Percentiles rank a stretch among this genome's conserved stretches.
Conservation (phyloP, 139 green algal species). For the Axilococcus clingmanii region DNA sequence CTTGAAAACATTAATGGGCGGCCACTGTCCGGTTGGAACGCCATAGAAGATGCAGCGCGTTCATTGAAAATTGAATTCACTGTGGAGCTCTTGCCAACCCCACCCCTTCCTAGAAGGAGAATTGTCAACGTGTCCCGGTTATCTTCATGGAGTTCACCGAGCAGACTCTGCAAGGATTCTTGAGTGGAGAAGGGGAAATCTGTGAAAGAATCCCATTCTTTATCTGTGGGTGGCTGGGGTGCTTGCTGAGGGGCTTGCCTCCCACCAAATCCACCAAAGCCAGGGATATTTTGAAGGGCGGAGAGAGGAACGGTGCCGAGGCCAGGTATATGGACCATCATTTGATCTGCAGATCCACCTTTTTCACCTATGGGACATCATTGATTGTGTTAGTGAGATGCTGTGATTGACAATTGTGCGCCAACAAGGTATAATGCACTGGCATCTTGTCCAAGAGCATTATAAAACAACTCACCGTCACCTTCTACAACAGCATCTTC, state of each 20-base stretch:
- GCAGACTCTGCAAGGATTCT: conserved; percentile 18
- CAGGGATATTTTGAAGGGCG: conserved; percentile 7
- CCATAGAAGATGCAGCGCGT: conserved; percentile 21
- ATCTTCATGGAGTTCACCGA: conserved; percentile 24
- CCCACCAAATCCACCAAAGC: background rate
- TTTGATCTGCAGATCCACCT: conserved; percentile 1
- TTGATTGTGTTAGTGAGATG: too few species aligned
- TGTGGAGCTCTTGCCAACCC: conserved; percentile 61
- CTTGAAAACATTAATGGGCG: conserved; percentile 27
- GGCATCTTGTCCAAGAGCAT: conserved; percentile 3
- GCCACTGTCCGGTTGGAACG: conserved; percentile 42
- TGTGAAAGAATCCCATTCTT: conserved; percentile 13
- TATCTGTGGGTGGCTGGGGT: conserved; percentile 12
- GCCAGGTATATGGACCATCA: conserved; percentile 32
- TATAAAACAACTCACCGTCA: conserved; percentile 13
- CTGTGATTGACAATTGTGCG: background rate
- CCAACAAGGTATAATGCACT: too few species aligned
- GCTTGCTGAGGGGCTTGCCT: background rate
- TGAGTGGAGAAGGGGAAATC: conserved; percentile 41
- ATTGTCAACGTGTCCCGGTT: conserved; percentile 43
- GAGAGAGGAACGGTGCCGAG: conserved; percentile 27
- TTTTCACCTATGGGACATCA: too few species aligned
- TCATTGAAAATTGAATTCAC: conserved; percentile 60
- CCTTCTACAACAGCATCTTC: conserved; percentile 14
- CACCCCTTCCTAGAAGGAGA: conserved; percentile 57